Evolutionary conservation across 371 early-diverging fungal genomes (phyloP).

Genomic region (Mucor piriformis): DNA sequence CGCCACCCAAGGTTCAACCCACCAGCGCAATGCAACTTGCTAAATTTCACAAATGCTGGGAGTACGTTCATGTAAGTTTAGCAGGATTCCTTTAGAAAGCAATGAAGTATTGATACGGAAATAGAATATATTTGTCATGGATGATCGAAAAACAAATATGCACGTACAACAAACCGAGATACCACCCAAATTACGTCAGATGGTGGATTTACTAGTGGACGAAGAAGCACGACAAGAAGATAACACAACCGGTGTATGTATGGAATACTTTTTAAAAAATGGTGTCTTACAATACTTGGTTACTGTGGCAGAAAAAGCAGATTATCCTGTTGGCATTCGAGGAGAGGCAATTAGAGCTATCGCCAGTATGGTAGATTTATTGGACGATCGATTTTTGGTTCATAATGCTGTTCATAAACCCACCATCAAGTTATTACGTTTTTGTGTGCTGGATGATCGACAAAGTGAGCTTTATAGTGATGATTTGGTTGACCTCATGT

Average conservation of each 20-base stretch:
- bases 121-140: constrained; percentile 64
- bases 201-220: constrained; percentile 90
- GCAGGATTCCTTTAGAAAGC: too few relatives aligned
- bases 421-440: constrained; percentile 74
- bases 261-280: constrained; percentile 89
- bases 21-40: constrained; percentile 68
- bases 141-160: constrained; percentile 56
- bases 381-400: constrained; percentile 87
- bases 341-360: constrained; percentile 82
- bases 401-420: constrained; percentile 91
- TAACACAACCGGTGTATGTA: constrained; percentile 82
- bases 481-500: constrained; percentile 86
- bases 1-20: constrained; percentile 66
- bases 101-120: neutral
- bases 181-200: constrained; percentile 71
- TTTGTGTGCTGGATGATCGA: constrained; percentile 64
- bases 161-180: constrained; percentile 82
- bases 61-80: constrained; percentile 61
- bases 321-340: constrained; percentile 86
- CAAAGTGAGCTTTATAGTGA: constrained; percentile 75
- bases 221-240: constrained; percentile 82
- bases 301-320: constrained; percentile 72
- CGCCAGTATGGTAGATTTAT: constrained; percentile 80
- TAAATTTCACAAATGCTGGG: constrained; percentile 80
- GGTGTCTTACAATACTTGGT: constrained; percentile 81